phyloP scores from a whole-genome alignment of 495 filamentous ascomycete genomes.

The Letharia columbiana region DNA sequence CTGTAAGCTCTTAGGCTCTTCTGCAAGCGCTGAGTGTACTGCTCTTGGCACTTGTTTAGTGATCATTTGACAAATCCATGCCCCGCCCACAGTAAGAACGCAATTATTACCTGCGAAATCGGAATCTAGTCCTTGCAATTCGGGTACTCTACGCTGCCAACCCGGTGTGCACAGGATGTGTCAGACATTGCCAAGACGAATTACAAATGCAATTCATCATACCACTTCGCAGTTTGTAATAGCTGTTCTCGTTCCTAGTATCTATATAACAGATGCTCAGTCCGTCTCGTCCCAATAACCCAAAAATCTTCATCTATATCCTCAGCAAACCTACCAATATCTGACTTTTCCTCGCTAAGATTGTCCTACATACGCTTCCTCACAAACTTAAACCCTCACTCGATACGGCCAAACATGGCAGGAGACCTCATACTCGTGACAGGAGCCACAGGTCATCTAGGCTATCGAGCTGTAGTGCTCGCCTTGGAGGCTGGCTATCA shows the following conservation, averaged over 20 bases:
- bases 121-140: no score
- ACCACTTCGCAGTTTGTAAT: neutral
- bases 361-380: neutral
- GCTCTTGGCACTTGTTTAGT: neutral
- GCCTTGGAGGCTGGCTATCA: constrained; percentile 8
- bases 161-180: no score
- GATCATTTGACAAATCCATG: neutral
- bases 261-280: neutral
- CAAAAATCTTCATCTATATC: neutral
- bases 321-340: neutral
- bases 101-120: no score
- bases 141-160: no score
- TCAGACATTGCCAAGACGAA: neutral
- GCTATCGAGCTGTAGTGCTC: neutral
- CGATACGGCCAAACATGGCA: neutral
- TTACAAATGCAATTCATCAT: neutral
- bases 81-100: no score
- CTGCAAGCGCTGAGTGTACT: neutral
- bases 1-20: neutral
- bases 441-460: neutral
- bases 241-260: neutral
- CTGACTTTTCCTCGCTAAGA: neutral
- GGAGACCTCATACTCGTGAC: constrained; percentile 9
- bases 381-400: neutral
- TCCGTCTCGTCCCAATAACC: neutral